Evolutionary conservation across 106 monocot genomes (phyloP).

Genomic region (Dioscorea dumetorum): DNA sequence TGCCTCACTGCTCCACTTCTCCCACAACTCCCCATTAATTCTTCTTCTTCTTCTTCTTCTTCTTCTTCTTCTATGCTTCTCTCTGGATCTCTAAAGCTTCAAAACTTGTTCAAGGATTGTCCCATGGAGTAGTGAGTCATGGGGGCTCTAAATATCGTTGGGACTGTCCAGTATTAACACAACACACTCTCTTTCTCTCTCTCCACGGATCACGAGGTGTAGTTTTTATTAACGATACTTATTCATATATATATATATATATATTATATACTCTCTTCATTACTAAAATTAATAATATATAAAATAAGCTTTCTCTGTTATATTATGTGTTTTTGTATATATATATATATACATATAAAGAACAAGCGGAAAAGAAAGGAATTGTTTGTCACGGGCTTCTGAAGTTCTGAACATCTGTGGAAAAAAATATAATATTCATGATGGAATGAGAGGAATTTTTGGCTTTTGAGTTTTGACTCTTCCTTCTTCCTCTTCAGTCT

Average conservation of each 20-base stretch:
- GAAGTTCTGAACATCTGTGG: neutral
- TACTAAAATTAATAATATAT: neutral
- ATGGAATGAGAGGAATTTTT: neutral
- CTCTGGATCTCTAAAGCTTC: neutral
- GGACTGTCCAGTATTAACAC: conserved; percentile 31
- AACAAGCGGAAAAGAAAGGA: neutral
- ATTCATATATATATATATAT: no score
- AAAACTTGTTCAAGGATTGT: neutral
- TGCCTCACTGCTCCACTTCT: conserved; percentile 76
- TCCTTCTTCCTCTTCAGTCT: neutral
- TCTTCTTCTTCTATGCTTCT: neutral
- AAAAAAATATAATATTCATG: neutral
- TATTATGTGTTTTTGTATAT: no score
- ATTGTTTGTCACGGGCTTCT: neutral
- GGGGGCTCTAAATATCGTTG: conserved; percentile 1
- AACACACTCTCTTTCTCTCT: conserved; percentile 6
- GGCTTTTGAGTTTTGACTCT: conserved; percentile 1
- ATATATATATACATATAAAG: neutral
- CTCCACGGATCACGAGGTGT: neutral
- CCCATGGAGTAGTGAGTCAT: neutral
- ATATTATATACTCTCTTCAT: no score
- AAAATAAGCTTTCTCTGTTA: neutral
- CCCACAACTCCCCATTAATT: conserved; percentile 32
- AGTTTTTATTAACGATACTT: neutral
- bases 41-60: neutral